phyloP scores from a whole-genome alignment of 768 basidiomycete species.

The Leccinum imitatum region DNA sequence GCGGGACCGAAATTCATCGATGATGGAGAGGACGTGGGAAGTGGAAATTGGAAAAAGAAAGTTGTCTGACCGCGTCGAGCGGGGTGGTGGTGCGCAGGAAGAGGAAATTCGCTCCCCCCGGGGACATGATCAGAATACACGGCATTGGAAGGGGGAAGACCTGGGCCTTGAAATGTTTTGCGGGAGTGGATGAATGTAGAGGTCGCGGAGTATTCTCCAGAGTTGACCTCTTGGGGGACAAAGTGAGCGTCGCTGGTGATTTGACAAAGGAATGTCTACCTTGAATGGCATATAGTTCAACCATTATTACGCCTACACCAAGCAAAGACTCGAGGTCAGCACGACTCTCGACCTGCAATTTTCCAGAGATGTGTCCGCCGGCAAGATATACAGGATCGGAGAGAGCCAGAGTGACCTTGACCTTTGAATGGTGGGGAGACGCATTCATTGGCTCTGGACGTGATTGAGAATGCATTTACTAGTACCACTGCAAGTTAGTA shows the following conservation, averaged over 20 bases:
- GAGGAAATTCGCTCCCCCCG: constrained; percentile 51
- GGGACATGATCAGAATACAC: constrained; percentile 57
- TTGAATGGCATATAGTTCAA: constrained; percentile 75
- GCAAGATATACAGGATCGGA: constrained; percentile 63
- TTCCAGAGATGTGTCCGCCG: constrained; percentile 65
- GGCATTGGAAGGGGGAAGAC: constrained; percentile 81
- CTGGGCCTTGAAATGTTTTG: constrained; percentile 77
- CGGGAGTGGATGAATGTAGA: constrained; percentile 72
- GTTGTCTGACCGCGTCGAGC: constrained; percentile 76
- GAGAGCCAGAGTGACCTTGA: constrained; percentile 64
- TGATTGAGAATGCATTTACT: constrained; percentile 33
- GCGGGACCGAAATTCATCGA: constrained; percentile 73
- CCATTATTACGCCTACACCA: constrained; percentile 73
- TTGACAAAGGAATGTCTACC: constrained; percentile 36
- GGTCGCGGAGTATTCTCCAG: constrained; percentile 77
- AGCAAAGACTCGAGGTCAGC: constrained; percentile 63
- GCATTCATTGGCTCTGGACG: constrained; percentile 75
- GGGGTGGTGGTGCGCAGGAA: constrained; percentile 66
- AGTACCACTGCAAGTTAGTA: too few species aligned
- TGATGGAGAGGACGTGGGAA: constrained; percentile 66
- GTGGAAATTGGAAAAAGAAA: constrained; percentile 76
- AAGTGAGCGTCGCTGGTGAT: constrained; percentile 1
- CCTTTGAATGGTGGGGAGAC: constrained; percentile 73
- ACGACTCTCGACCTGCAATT: constrained; percentile 77
- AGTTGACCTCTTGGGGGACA: constrained; percentile 58